A percentile compares a stretch with the other conserved stretches of the same genome.
phyloP scores from a whole-genome alignment of 495 filamentous ascomycete genomes.

The Penicillium flavigenum region DNA sequence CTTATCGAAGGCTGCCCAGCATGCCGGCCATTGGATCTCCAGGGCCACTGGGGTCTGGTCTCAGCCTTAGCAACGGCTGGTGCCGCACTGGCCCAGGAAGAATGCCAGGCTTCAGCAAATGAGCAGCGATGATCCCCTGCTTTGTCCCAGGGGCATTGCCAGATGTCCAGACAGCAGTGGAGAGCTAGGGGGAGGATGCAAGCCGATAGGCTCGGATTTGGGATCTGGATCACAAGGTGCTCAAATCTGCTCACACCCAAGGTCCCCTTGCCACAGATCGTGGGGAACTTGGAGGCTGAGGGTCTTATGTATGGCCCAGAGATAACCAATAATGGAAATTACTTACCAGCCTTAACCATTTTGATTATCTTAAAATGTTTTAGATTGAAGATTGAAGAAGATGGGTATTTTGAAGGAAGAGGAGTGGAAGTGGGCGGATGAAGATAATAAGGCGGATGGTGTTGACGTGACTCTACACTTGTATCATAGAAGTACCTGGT shows the following conservation, averaged over 20 bases:
- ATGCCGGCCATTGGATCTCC: background rate
- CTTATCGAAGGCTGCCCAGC: constrained; percentile 5
- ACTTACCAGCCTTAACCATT: constrained; percentile 96
- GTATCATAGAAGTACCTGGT: background rate
- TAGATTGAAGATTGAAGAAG: constrained; percentile 12
- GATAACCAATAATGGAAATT: constrained; percentile 11
- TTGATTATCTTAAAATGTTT: constrained; percentile 50
- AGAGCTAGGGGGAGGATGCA: constrained; percentile 18
- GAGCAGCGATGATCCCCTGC: constrained; percentile 1
- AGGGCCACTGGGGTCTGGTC: background rate
- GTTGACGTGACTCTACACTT: constrained; percentile 31
- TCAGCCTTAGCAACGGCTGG: background rate
- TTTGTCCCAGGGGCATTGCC: background rate
- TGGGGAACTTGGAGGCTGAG: constrained; percentile 28
- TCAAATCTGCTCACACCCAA: constrained; percentile 57
- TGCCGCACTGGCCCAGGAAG: constrained; percentile 2
- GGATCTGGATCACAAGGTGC: constrained; percentile 44
- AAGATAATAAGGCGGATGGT: constrained; percentile 35
- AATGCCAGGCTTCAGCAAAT: constrained; percentile 10
- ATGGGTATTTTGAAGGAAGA: constrained; percentile 12
- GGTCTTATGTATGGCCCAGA: constrained; percentile 10
- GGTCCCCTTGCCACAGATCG: constrained; percentile 38
- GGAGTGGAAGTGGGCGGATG: constrained; percentile 18
- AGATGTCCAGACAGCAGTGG: constrained; percentile 10
- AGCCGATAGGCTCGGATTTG: constrained; percentile 36